Conservation (phyloP, 176 grass and related monocot genomes). For the Avena eriantha region DNA sequence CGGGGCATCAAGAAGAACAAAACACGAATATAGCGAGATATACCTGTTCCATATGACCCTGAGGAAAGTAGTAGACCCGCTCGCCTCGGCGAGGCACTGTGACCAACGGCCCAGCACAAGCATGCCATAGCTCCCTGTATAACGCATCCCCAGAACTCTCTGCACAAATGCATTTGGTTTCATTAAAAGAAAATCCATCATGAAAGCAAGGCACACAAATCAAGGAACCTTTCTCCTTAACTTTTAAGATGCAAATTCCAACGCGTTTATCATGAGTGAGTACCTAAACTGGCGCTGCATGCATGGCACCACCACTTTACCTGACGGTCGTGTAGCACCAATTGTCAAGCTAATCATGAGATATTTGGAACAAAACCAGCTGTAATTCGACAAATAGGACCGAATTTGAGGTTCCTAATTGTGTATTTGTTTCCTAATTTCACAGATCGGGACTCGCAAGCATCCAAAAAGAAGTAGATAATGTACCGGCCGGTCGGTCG, state of each 20-base stretch:
- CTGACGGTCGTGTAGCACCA: background rate
- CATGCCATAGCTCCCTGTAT: slow-evolving; percentile 85
- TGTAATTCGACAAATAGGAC: background rate
- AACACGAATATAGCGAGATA: background rate
- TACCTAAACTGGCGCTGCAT: background rate
- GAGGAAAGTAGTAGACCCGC: slow-evolving; percentile 92
- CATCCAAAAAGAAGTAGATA: background rate
- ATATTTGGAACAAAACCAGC: background rate
- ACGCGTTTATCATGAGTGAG: background rate
- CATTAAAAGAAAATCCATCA: background rate
- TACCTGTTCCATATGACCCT: slow-evolving; percentile 99
- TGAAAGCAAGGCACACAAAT: background rate
- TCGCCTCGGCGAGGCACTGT: slow-evolving; percentile 70
- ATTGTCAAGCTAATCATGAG: background rate
- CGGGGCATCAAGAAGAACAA: background rate
- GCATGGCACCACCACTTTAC: slow-evolving; percentile 5
- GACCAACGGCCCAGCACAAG: slow-evolving; percentile 84
- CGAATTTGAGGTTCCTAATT: background rate
- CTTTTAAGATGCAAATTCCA: background rate
- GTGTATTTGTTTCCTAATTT: background rate
- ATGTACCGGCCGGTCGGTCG: background rate
- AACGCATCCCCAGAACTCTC: slow-evolving; percentile 52
- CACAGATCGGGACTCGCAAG: slow-evolving; percentile 16
- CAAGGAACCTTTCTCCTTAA: background rate
- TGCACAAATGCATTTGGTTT: slow-evolving; percentile 37